A percentile compares a stretch with the other conserved stretches of the same genome.
Conservation (phyloP, 306 rosid species). For the Adenanthera pavonina region DNA sequence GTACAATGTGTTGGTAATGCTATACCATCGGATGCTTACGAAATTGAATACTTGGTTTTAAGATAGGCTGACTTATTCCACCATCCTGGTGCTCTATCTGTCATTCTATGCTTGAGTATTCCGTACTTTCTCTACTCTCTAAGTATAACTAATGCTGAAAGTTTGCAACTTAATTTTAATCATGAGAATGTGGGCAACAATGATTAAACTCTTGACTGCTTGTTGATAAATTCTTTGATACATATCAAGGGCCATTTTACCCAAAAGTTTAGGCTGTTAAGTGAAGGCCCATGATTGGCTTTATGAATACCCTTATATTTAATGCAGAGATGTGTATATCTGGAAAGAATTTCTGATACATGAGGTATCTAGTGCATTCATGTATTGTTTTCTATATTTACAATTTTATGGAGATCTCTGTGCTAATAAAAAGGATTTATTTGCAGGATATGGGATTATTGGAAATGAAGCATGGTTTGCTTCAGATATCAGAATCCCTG, state of each 20-base stretch:
- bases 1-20: neutral
- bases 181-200: neutral
- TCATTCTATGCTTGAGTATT: neutral
- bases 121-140: neutral
- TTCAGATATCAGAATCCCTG: conserved; percentile 90
- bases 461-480: conserved; percentile 98
- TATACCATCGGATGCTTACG: no score
- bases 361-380: neutral
- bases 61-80: neutral
- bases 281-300: neutral
- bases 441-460: conserved; percentile 87
- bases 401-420: neutral
- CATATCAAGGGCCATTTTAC: neutral
- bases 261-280: neutral
- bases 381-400: neutral
- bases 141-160: neutral
- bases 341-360: neutral
- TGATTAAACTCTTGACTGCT: neutral
- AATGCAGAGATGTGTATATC: neutral
- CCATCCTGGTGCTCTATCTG: neutral
- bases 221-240: neutral
- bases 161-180: neutral
- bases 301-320: neutral
- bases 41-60: neutral
- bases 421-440: conserved; percentile 17